Percentiles rank a stretch among this genome's conserved stretches.
These are phyloP conservation scores for Phaeosphaeria sp. DNA, from an alignment of 2,329 filamentous ascomycete species.

Conservation along the genomic window DNA sequence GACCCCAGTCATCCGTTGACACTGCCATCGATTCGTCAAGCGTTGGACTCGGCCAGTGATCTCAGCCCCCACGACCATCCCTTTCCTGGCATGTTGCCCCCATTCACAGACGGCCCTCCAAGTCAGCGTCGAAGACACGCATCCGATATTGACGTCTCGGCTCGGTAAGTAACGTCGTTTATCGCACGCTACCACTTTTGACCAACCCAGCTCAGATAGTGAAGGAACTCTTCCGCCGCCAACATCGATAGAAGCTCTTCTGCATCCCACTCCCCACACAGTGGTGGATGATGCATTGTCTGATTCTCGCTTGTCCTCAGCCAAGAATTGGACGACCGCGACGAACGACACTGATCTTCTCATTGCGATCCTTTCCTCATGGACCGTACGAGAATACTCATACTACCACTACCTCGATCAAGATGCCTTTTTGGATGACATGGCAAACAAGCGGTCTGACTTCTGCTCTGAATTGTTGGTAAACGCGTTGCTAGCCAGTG, in stretches of 20 bases:
- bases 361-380: conserved; percentile 29
- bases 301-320: conserved; percentile 27
- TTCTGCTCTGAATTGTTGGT: conserved; percentile 42
- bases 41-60: conserved; percentile 27
- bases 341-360: conserved; percentile 26
- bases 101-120: conserved; percentile 26
- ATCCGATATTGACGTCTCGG: conserved; percentile 32
- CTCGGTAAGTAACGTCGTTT: conserved; percentile 28
- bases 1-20: conserved; percentile 22
- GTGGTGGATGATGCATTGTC: conserved; percentile 8
- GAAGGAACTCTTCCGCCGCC: conserved; percentile 18
- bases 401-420: conserved; percentile 42
- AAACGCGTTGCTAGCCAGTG: conserved; percentile 38
- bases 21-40: conserved; percentile 37
- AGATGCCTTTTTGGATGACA: conserved; percentile 39
- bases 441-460: conserved; percentile 26
- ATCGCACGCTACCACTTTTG: conserved; percentile 24
- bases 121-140: conserved; percentile 33
- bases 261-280: conserved; percentile 17
- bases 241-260: conserved; percentile 31
- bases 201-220: conserved; percentile 41
- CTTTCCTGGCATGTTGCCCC: conserved; percentile 23
- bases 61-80: conserved; percentile 19
- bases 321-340: conserved; percentile 33
- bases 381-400: conserved; percentile 34